Base-by-base conservation (phyloP, 352 stramenopile species). In the Phytopythium ostracodes region DNA sequence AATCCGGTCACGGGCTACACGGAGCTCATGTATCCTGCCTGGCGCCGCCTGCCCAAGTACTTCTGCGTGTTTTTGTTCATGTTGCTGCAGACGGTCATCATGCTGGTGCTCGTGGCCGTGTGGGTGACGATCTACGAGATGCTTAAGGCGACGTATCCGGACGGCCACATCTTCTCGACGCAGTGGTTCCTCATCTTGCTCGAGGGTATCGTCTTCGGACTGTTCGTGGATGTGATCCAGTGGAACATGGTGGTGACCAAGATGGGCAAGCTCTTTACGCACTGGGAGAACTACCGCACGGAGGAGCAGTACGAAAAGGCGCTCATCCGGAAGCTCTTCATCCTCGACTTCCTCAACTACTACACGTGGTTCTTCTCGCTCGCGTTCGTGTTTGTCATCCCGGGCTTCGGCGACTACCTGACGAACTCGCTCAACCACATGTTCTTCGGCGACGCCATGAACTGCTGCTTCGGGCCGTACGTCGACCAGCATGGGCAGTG, bases 301-400 rank as follows among this genome's bases (percentile, higher is more conserved):
- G 82, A 92, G 52, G 87, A 96, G 63, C 78, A 91, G 63, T 93
- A 88, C 62, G 87, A 96, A 62, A 88, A 81, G 54, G 74, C 85
- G 17, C 65, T 96, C 36, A 87, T 96, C 52, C 79, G 82, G 17
- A 94, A 96, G 62, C 70, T 96, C 15, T 92, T 96, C 49, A 40
- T 92, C 44, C 65, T 96, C 27, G 87, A 96, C 54, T 96, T 96
- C 52, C 68, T 96, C 31, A 96, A 96, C 73, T 96, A 96, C 74
- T 96, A 94, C 71, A 96, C 86, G 59, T 96, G 87, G 87, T 96
- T 96, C 70, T 96, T 96, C 67, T 91, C 79, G 64, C 80, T 96
- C 36, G 85, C 87, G 17, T 96, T 96, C 64, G 75, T 96, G 17
- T 94, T 92, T 60, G 87, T 94, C 62, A 91, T 96, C 50, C 85